phyloP scores from a whole-genome alignment of 2,329 filamentous ascomycete genomes.

The Periconia sp. region DNA sequence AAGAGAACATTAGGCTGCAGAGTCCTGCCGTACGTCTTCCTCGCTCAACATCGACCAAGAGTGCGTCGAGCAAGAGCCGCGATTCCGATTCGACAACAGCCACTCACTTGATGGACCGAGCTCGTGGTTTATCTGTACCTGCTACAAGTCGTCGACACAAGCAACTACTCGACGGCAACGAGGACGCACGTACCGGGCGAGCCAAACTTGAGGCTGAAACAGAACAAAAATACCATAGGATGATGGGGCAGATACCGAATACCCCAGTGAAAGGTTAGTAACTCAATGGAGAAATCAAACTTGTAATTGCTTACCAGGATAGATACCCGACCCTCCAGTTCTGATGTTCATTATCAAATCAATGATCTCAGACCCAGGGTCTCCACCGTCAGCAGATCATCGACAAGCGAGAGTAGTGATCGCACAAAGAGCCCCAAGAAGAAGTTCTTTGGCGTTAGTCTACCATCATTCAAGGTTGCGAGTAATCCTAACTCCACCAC shows the following conservation, averaged over 20 bases:
- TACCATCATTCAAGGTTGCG: conserved; percentile 26
- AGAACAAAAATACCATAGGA: conserved; percentile 39
- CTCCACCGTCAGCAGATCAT: not conserved
- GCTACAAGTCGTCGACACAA: conserved; percentile 13
- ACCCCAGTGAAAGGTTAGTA: conserved; percentile 22
- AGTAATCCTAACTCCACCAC: not conserved
- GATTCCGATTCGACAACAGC: conserved; percentile 21
- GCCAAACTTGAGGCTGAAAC: conserved; percentile 43
- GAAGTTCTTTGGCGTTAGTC: conserved; percentile 40
- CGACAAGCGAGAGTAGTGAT: conserved; percentile 1
- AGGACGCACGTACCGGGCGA: conserved; percentile 40
- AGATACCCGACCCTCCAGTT: not conserved
- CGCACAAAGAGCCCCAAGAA: conserved; percentile 43
- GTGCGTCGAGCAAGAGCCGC: conserved; percentile 10
- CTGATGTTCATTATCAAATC: conserved; percentile 3
- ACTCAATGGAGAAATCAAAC: not conserved
- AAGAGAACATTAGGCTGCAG: not conserved
- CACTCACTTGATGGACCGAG: conserved; percentile 27
- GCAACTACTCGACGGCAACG: conserved; percentile 13
- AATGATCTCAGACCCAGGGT: conserved; percentile 21
- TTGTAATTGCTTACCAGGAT: not conserved
- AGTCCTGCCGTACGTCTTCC: conserved; percentile 13
- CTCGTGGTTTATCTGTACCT: not conserved
- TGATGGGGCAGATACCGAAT: conserved; percentile 32
- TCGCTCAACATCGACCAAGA: conserved; percentile 15